phyloP scores from a whole-genome alignment of 73 alveolate species.

The Stentor coeruleus region DNA sequence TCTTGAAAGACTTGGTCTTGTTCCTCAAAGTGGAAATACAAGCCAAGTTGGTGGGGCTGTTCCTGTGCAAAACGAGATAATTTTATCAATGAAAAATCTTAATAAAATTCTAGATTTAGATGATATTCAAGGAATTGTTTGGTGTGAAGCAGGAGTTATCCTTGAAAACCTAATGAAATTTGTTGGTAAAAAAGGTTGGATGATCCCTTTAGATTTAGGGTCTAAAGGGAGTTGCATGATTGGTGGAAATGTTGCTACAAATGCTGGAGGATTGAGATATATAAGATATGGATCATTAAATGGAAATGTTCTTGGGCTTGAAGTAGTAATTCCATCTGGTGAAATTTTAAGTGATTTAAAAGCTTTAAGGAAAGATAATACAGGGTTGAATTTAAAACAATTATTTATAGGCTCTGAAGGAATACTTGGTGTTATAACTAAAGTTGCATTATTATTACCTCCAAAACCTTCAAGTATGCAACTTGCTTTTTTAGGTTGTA shows the following conservation, averaged over 20 bases:
- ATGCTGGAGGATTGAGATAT: constrained; percentile 88
- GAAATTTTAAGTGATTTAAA: constrained; percentile 48
- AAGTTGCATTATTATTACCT: constrained; percentile 69
- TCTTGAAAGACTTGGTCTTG: constrained; percentile 63
- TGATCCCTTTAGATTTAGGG: constrained; percentile 80
- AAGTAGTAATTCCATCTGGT: constrained; percentile 74
- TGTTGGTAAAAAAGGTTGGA: constrained; percentile 42
- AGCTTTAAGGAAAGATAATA: constrained; percentile 72
- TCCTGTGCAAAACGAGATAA: constrained; percentile 76
- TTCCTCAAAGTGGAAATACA: constrained; percentile 91
- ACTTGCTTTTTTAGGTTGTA: constrained; percentile 32
- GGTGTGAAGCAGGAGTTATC: constrained; percentile 73
- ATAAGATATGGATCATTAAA: constrained; percentile 71
- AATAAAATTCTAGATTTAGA: constrained; percentile 65
- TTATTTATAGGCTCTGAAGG: constrained; percentile 90
- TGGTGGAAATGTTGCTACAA: constrained; percentile 87
- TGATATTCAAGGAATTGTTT: constrained; percentile 46
- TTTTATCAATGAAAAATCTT: constrained; percentile 56
- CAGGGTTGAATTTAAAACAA: constrained; percentile 77
- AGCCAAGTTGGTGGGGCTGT: constrained; percentile 83
- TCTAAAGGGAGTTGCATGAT: constrained; percentile 86
- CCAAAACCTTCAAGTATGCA: constrained; percentile 36
- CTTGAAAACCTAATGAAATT: constrained; percentile 50
- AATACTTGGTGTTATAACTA: constrained; percentile 77
- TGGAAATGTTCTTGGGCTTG: constrained; percentile 69